Percentiles rank a stretch among this genome's conserved stretches.
phyloP scores from a whole-genome alignment of 306 rosid genomes.

The Calophaca sinica region DNA sequence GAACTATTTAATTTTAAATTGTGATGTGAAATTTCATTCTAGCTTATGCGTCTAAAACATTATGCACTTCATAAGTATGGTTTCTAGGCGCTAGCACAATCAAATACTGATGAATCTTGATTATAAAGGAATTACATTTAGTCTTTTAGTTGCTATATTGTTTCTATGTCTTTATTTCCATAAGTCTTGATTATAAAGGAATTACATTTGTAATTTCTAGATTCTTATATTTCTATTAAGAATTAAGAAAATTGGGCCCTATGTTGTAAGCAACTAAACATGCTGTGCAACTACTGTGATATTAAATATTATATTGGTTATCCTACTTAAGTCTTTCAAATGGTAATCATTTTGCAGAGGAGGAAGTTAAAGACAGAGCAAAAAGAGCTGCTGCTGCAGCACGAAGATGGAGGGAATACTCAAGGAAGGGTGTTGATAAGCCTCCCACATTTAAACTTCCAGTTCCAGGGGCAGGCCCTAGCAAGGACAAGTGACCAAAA shows the following conservation, averaged over 20 bases:
- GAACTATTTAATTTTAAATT: background rate
- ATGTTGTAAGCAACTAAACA: background rate
- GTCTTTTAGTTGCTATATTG: too few species aligned
- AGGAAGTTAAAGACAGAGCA: constrained; percentile 71
- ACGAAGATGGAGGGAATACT: constrained; percentile 91
- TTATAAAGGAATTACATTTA: too few species aligned
- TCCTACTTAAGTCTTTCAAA: background rate
- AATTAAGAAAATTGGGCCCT: background rate
- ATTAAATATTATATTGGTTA: constrained; percentile 1
- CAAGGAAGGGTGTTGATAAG: constrained; percentile 80
- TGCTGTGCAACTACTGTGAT: constrained; percentile 10
- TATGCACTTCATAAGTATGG: constrained; percentile 3
- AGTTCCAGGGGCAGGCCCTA: constrained; percentile 49
- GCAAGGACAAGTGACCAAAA: constrained; percentile 55
- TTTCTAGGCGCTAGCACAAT: constrained; percentile 9
- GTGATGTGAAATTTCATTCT: background rate
- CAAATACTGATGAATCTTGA: constrained; percentile 4
- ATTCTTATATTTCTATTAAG: background rate
- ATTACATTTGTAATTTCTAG: background rate
- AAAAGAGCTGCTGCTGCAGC: constrained; percentile 79
- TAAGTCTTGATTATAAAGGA: background rate
- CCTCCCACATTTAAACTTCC: constrained; percentile 88
- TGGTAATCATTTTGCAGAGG: constrained; percentile 58
- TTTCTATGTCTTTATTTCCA: too few species aligned
- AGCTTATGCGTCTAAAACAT: constrained; percentile 10